These are phyloP conservation scores for Punica granatum DNA, from an alignment of 345 rosid species.

Conservation along the genomic window DNA sequence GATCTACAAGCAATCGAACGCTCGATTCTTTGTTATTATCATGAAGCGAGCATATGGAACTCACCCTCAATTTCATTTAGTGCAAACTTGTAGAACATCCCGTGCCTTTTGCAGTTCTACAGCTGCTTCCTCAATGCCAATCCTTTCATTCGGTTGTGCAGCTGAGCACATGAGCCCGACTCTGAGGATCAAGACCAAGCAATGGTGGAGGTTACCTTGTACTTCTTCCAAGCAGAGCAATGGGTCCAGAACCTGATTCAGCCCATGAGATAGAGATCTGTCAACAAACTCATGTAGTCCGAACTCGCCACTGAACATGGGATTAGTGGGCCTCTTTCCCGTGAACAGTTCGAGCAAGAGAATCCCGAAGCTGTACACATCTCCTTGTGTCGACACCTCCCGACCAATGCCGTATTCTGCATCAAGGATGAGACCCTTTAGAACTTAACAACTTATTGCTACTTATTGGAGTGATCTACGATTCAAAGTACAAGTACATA, in stretches of 20 bases:
- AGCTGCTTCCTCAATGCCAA: too few relatives aligned
- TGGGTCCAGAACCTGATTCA: slow-evolving; percentile 5
- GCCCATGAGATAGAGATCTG: not conserved
- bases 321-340: slow-evolving; percentile 4
- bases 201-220: not conserved
- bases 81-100: not conserved
- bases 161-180: slow-evolving; percentile 8
- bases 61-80: not conserved
- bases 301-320: not conserved
- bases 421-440: not conserved
- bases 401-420: not conserved
- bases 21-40: not conserved
- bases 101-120: not conserved
- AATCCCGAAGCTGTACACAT: slow-evolving; percentile 5
- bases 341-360: slow-evolving; percentile 18
- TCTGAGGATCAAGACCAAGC: not conserved
- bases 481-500: not conserved
- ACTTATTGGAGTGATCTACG: too few relatives aligned
- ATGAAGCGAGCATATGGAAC: not conserved
- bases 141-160: slow-evolving; percentile 7
- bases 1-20: not conserved
- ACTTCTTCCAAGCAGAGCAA: not conserved
- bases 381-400: not conserved
- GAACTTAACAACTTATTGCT: not conserved
- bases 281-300: slow-evolving; percentile 6